Conservation (phyloP, 139 green algal species). For the Chlorella vulgaris region DNA sequence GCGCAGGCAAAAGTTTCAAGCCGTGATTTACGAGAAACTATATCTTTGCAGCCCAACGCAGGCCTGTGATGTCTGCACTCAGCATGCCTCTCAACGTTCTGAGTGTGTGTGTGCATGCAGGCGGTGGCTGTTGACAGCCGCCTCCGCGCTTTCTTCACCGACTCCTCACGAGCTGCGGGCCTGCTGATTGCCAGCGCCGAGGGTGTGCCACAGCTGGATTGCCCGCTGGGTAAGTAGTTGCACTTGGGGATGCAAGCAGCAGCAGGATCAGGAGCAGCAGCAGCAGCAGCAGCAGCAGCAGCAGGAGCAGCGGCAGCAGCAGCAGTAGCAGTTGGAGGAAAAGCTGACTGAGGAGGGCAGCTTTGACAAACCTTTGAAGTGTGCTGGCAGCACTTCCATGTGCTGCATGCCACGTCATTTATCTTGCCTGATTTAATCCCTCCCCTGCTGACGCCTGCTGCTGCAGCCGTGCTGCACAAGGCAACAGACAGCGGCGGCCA, state of each 20-base stretch:
- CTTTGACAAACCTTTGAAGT: background rate
- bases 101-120: too few species aligned
- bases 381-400: background rate
- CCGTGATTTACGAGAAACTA: too few species aligned
- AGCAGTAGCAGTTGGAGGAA: background rate
- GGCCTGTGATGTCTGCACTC: too few species aligned
- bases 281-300: background rate
- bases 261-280: background rate
- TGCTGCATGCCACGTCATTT: too few species aligned
- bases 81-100: too few species aligned
- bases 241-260: too few species aligned
- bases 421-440: background rate
- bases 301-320: too few species aligned
- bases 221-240: constrained; percentile 29
- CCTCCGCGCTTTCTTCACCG: constrained; percentile 86
- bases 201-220: constrained; percentile 13
- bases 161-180: constrained; percentile 55
- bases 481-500: background rate
- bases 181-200: constrained; percentile 37
- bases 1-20: too few species aligned
- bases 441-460: background rate
- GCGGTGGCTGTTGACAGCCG: constrained; percentile 88
- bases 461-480: background rate
- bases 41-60: too few species aligned
- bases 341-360: background rate